Evolutionary conservation across 306 rosid species (phyloP).

Genomic region (Castanospermum australe): DNA sequence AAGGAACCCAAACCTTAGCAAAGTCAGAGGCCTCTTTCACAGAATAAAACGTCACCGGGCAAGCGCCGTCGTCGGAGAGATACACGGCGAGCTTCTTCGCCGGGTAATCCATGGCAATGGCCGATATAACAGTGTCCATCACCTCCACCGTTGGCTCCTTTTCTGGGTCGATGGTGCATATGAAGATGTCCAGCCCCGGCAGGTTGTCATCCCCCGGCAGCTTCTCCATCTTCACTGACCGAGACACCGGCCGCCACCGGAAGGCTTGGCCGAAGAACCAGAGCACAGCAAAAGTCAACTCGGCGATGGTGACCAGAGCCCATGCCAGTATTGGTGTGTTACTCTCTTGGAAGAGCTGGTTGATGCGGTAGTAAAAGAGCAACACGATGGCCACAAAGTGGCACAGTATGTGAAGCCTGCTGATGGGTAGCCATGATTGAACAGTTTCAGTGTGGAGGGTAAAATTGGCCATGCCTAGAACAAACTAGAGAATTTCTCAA

Average conservation of each 20-base stretch:
- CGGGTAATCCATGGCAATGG: conserved; percentile 45
- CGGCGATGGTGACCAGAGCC: conserved; percentile 24
- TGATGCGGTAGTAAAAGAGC: conserved; percentile 30
- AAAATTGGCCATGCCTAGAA: background rate
- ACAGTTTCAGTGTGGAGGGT: conserved; percentile 30
- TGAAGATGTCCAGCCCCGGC: conserved; percentile 46
- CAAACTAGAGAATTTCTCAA: background rate
- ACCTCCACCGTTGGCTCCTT: conserved; percentile 46
- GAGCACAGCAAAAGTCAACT: background rate
- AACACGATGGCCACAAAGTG: background rate
- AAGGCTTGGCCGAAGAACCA: conserved; percentile 39
- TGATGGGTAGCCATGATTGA: conserved; percentile 22
- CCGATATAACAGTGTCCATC: conserved; percentile 43
- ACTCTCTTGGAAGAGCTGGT: background rate
- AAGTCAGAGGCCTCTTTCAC: conserved; percentile 36
- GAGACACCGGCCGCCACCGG: conserved; percentile 38
- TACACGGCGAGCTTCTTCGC: conserved; percentile 42
- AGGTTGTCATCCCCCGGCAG: conserved; percentile 13
- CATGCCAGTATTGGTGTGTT: background rate
- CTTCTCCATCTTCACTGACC: background rate
- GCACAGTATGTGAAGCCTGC: conserved; percentile 9
- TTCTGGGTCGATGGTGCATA: conserved; percentile 46
- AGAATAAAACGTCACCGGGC: conserved; percentile 22
- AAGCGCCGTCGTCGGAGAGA: conserved; percentile 48
- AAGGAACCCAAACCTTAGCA: conserved; percentile 45